Conservation (phyloP, 1,284 basidiomycete genomes). For the Sphagnurus paluster region DNA sequence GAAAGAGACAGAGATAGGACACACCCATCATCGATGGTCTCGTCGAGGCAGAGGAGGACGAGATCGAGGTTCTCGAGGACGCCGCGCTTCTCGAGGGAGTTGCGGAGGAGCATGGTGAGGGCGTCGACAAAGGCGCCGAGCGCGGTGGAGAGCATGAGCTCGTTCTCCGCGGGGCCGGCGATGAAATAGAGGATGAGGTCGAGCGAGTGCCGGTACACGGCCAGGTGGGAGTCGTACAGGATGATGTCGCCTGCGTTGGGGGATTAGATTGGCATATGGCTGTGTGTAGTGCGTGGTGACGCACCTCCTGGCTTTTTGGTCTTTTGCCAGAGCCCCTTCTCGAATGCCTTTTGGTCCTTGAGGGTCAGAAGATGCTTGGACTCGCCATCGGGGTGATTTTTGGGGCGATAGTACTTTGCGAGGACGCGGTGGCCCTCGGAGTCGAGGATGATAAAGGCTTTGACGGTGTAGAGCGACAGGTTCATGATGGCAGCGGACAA, state of each 20-base stretch:
- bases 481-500: conserved; percentile 48
- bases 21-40: conserved; percentile 97
- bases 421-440: conserved; percentile 92
- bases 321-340: conserved; percentile 95
- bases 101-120: conserved; percentile 81
- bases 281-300: conserved; percentile 26
- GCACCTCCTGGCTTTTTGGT: conserved; percentile 88
- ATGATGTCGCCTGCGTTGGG: conserved; percentile 89
- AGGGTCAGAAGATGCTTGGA: conserved; percentile 67
- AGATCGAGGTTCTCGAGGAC: conserved; percentile 95
- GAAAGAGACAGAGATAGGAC: conserved; percentile 37
- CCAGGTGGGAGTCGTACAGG: conserved; percentile 88
- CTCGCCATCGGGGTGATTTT: conserved; percentile 63
- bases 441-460: conserved; percentile 91
- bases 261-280: neutral
- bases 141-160: conserved; percentile 91
- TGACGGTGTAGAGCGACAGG: conserved; percentile 83
- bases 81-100: conserved; percentile 94
- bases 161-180: conserved; percentile 88
- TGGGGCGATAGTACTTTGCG: conserved; percentile 91
- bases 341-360: conserved; percentile 95
- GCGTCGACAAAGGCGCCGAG: conserved; percentile 88
- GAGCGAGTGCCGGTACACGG: conserved; percentile 90
- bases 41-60: conserved; percentile 91
- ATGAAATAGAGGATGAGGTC: conserved; percentile 97